Conservation (phyloP, 805 yeast species). For the Isabelozyma rhagii region DNA sequence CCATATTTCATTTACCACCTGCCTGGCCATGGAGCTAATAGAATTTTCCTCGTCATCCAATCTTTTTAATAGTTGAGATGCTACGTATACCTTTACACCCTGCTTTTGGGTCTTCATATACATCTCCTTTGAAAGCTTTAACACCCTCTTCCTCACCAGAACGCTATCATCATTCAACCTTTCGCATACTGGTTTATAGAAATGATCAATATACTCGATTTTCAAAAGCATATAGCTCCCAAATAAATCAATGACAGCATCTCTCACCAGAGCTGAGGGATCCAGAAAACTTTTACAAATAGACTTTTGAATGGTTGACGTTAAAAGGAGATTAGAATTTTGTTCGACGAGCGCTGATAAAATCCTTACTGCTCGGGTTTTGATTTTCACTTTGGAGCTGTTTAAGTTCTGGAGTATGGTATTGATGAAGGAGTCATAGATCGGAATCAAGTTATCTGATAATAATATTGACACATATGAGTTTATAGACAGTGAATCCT, state of each 20-base stretch:
- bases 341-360: conserved; percentile 52
- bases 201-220: conserved; percentile 45
- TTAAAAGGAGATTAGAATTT: conserved; percentile 49
- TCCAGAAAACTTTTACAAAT: conserved; percentile 54
- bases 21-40: conserved; percentile 37
- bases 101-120: conserved; percentile 33
- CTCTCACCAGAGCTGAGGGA: conserved; percentile 68
- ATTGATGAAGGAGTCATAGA: conserved; percentile 53
- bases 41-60: conserved; percentile 70
- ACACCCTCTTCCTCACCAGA: conserved; percentile 60
- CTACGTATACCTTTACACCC: conserved; percentile 36
- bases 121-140: conserved; percentile 49
- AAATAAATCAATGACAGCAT: conserved; percentile 70
- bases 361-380: conserved; percentile 61
- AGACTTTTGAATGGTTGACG: conserved; percentile 49
- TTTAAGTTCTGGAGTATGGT: conserved; percentile 39
- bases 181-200: conserved; percentile 47
- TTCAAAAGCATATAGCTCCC: conserved; percentile 43
- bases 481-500: conserved; percentile 9
- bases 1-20: conserved; percentile 25
- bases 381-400: conserved; percentile 27
- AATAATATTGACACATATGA: conserved; percentile 21
- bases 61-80: conserved; percentile 51
- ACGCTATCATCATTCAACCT: conserved; percentile 58
- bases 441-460: conserved; percentile 26